Evolutionary conservation across 73 alveolate genomes (phyloP), one percentile per base, ranked within the genome.

Genomic region (Symbiodinium pilosum): DNA sequence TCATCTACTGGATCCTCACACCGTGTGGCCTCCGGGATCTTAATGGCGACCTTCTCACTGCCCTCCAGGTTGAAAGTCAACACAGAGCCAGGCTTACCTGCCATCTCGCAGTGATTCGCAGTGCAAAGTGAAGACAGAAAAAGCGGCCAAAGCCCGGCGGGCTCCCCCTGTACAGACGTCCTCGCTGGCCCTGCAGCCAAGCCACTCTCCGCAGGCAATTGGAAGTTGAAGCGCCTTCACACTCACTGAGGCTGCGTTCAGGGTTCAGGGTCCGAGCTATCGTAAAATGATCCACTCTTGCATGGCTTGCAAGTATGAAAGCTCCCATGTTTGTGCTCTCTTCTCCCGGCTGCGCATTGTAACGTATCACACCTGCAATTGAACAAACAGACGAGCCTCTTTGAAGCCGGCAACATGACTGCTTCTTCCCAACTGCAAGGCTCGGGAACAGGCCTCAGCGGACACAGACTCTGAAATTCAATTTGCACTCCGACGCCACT

Each of bases 391-490:
- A 32, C 32, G 21, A 36, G 95, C 95, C 71, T 39, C 28, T 6
- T 71, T 6, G 94, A 68, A 24, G 41, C 47, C 2, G 95, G 95
- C 51, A 88, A 47, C 9, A 38, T 3, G 42, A 52, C 38, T 39
- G 73, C 43, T 39, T 88, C 87, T 2, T 44, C 87, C 95, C 95
- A 88, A 4, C 87, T 68, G 68, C 95, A 47, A 28, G 87, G 87
- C 36, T 7, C 47, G 7, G 95, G 95, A 69, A 88, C 95, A 30
- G 77, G 77, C 77, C 77, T 64, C 77, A 24, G 77, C n/a, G n/a
- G n/a, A n/a, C n/a, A n/a, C n/a, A n/a, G n/a, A n/a, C n/a, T n/a
- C n/a, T n/a, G n/a, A n/a, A n/a, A n/a, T n/a, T n/a, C n/a, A n/a
- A n/a, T n/a, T n/a, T n/a, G n/a, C n/a, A n/a, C n/a, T n/a, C n/a